Conservation (phyloP, 148 eudicot species). For the Silene conica region DNA sequence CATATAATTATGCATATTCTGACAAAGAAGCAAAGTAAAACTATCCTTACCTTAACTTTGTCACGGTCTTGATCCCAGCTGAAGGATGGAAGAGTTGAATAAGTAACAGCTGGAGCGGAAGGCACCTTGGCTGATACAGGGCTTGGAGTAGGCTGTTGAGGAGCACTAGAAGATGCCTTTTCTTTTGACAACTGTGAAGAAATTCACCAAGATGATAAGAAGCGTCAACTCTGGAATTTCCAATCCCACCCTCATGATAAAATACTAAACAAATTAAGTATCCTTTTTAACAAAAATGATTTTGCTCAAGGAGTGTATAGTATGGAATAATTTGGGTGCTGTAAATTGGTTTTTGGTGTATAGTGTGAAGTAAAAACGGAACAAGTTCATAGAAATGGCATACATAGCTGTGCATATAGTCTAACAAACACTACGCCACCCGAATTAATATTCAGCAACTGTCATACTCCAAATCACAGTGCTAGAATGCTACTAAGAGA, state of each 20-base stretch:
- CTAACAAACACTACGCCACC: not conserved
- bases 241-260: not conserved
- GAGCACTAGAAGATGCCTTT: constrained; percentile 32
- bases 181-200: constrained; percentile 47
- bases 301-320: not conserved
- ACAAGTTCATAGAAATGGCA: not conserved
- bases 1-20: not conserved
- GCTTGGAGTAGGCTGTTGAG: constrained; percentile 33
- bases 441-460: not conserved
- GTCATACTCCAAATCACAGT: too few species aligned
- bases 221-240: not conserved
- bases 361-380: not conserved
- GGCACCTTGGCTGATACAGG: constrained; percentile 32
- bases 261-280: not conserved
- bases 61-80: constrained; percentile 97
- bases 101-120: constrained; percentile 42
- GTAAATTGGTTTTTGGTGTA: too few species aligned
- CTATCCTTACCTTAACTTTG: constrained; percentile 62
- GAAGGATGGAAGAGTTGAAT: constrained; percentile 57
- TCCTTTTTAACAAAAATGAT: not conserved
- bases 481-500: too few species aligned
- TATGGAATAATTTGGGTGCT: too few species aligned
- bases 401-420: not conserved
- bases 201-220: constrained; percentile 9
- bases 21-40: not conserved